phyloP scores from a whole-genome alignment of 306 rosid species.

The Echinosophora koreensis region DNA sequence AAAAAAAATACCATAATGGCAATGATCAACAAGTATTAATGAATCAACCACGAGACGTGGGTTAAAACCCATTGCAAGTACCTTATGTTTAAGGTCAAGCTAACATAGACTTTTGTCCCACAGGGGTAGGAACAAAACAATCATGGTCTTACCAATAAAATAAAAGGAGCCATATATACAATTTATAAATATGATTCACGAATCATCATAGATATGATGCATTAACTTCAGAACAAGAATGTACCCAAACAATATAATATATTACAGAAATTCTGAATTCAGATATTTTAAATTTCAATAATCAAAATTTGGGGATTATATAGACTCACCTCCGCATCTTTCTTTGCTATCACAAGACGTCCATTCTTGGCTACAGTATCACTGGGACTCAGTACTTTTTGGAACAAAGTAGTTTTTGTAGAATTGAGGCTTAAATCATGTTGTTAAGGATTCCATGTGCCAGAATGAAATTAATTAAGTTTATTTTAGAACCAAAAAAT shows the following conservation, averaged over 20 bases:
- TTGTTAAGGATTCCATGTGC: slow-evolving; percentile 19
- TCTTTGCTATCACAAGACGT: slow-evolving; percentile 49
- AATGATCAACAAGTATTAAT: not conserved
- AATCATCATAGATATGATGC: not conserved
- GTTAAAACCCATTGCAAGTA: too few species aligned
- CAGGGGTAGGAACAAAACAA: too few species aligned
- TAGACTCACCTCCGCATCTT: slow-evolving; percentile 48
- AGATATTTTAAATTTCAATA: not conserved
- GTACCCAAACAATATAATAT: not conserved
- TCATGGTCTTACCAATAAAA: too few species aligned
- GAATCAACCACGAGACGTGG: not conserved
- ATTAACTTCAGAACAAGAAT: not conserved
- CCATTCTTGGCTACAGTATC: slow-evolving; percentile 36
- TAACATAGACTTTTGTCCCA: too few species aligned
- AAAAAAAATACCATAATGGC: not conserved
- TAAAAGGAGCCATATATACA: too few species aligned
- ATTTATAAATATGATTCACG: too few species aligned
- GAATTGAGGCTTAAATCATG: slow-evolving; percentile 23
- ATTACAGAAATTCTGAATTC: not conserved
- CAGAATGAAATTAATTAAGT: not conserved
- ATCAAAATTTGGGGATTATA: not conserved
- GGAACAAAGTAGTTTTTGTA: slow-evolving; percentile 28
- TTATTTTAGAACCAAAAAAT: not conserved
- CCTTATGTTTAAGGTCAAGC: too few species aligned
- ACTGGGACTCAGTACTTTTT: slow-evolving; percentile 35